These are phyloP conservation scores for Aquilaria sinensis DNA, from an alignment of 345 rosid genomes.

Conservation along the genomic window DNA sequence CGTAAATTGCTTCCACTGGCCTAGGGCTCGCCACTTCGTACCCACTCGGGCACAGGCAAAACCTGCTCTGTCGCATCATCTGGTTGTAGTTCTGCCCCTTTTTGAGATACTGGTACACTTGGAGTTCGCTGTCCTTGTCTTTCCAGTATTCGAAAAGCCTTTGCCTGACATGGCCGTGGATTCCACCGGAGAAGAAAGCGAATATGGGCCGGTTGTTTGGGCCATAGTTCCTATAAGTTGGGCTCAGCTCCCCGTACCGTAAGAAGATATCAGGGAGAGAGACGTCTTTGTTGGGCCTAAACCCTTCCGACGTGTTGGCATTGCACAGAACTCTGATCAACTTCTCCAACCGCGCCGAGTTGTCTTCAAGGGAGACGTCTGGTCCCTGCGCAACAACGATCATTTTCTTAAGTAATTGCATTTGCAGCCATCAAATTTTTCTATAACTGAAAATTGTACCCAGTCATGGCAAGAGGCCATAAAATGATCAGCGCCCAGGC, in stretches of 20 bases:
- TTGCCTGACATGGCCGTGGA: constrained; percentile 42
- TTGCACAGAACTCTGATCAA: constrained; percentile 68
- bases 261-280: constrained; percentile 43
- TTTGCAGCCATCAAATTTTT: background rate
- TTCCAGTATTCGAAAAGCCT: constrained; percentile 47
- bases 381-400: constrained; percentile 39
- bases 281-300: constrained; percentile 50
- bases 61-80: constrained; percentile 39
- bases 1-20: constrained; percentile 32
- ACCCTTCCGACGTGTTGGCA: constrained; percentile 67
- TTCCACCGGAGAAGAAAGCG: constrained; percentile 57
- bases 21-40: constrained; percentile 67
- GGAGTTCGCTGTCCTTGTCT: constrained; percentile 42
- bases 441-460: constrained; percentile 19
- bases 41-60: constrained; percentile 60
- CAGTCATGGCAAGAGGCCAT: constrained; percentile 59
- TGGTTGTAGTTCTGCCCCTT: constrained; percentile 25
- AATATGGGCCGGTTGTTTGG: constrained; percentile 37
- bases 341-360: constrained; percentile 29
- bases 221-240: constrained; percentile 7
- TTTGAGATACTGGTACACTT: constrained; percentile 35
- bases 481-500: constrained; percentile 55
- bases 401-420: background rate
- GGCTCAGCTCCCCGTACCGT: constrained; percentile 17
- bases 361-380: constrained; percentile 34